A percentile compares a stretch with the other conserved stretches of the same genome.
Evolutionary conservation across 129 eudicot genomes (phyloP).

Genomic region (Scalesia atractyloides): DNA sequence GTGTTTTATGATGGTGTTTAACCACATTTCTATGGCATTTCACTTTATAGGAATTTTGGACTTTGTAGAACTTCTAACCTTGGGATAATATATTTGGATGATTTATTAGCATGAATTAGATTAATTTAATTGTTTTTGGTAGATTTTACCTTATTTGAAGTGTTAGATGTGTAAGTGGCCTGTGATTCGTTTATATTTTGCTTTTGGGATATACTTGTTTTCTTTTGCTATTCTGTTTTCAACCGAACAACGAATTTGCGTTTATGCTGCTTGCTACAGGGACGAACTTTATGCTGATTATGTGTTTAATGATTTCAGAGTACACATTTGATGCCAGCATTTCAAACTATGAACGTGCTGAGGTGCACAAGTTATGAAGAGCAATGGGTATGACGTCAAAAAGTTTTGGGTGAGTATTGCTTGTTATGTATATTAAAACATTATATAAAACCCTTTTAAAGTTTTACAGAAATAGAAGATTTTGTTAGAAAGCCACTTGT

Average conservation of each 20-base stretch:
- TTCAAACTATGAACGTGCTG: slow-evolving; percentile 56
- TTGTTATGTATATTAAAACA: slow-evolving; percentile 16
- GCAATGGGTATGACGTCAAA: slow-evolving; percentile 69
- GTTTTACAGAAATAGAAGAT: background rate
- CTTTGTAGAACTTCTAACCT: too few species aligned
- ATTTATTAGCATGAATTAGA: background rate
- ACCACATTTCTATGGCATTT: too few species aligned
- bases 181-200: background rate
- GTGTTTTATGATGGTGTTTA: too few species aligned
- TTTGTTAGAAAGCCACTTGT: background rate
- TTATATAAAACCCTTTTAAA: background rate
- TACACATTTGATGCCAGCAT: slow-evolving; percentile 62
- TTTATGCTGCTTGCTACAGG: slow-evolving; percentile 4
- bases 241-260: background rate
- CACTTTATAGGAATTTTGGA: too few species aligned
- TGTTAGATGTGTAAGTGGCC: too few species aligned
- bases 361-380: slow-evolving; percentile 57
- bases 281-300: slow-evolving; percentile 9
- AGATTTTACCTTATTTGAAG: too few species aligned
- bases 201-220: background rate
- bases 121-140: background rate
- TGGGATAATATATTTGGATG: background rate
- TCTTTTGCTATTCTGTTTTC: background rate
- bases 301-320: slow-evolving; percentile 39
- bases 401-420: slow-evolving; percentile 71